These are phyloP conservation scores for Vitis riparia DNA, from an alignment of 164 flowering plant species.

Conservation along the genomic window DNA sequence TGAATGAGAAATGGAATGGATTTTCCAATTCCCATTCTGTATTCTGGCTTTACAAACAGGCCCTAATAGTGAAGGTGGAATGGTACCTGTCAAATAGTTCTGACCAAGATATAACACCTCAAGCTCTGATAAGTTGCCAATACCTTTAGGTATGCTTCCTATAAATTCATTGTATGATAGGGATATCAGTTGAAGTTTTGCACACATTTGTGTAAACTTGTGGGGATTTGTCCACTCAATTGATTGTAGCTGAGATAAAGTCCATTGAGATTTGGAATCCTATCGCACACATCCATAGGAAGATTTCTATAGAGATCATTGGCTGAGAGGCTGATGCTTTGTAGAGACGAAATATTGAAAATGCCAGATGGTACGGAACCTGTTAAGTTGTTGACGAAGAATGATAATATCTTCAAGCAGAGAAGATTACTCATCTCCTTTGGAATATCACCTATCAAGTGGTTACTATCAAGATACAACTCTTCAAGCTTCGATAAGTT, in stretches of 20 bases:
- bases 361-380: slow-evolving; percentile 7
- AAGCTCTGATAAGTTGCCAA: slow-evolving; percentile 12
- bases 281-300: not conserved
- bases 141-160: slow-evolving; percentile 13
- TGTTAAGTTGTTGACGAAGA: not conserved
- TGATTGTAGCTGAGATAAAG: not conserved
- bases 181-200: not conserved
- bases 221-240: not conserved
- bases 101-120: not conserved
- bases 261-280: not conserved
- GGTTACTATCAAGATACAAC: too few species aligned
- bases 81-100: slow-evolving; percentile 12
- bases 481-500: too few species aligned
- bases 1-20: too few species aligned
- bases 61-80: not conserved
- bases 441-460: too few species aligned
- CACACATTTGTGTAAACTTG: slow-evolving; percentile 3
- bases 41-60: too few species aligned
- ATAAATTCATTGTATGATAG: slow-evolving; percentile 8
- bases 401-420: too few species aligned
- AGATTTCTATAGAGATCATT: slow-evolving; percentile 7
- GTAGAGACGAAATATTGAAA: slow-evolving; percentile 8
- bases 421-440: too few species aligned
- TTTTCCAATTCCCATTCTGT: too few species aligned
- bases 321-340: not conserved